Evolutionary conservation across 176 grass and related monocot genomes (phyloP).

Genomic region (Musa beccarii): DNA sequence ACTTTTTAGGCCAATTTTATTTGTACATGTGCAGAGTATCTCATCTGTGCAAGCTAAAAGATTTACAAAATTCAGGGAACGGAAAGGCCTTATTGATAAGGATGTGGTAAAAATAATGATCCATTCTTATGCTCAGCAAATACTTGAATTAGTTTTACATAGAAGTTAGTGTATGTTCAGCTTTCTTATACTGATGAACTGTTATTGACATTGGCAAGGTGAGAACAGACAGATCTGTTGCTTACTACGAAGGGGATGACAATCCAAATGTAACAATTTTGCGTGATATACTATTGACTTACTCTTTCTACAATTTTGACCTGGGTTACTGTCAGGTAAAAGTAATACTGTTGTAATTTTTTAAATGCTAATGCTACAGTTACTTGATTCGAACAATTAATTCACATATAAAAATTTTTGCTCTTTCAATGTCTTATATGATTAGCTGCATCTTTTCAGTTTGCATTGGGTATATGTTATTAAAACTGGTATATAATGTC

Average conservation of each 20-base stretch:
- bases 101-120: conserved; percentile 74
- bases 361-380: neutral
- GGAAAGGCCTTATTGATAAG: conserved; percentile 97
- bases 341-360: neutral
- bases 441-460: neutral
- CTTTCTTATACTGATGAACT: conserved; percentile 22
- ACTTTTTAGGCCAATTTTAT: conserved; percentile 9
- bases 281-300: conserved; percentile 88
- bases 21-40: conserved; percentile 64
- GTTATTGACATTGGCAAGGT: conserved; percentile 52
- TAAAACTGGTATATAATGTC: no score
- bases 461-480: no score
- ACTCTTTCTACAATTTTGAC: conserved; percentile 99
- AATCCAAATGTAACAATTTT: conserved; percentile 72
- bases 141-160: neutral
- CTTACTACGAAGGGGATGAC: conserved; percentile 96
- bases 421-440: neutral
- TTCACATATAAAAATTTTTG: neutral
- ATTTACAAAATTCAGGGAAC: conserved; percentile 97
- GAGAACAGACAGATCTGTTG: conserved; percentile 88
- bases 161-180: conserved; percentile 3
- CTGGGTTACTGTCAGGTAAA: conserved; percentile 98
- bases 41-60: conserved; percentile 82
- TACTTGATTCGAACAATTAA: neutral
- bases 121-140: conserved; percentile 5